These are phyloP conservation scores for Rhytidhysteron rufulum DNA, from an alignment of 2,329 filamentous ascomycete species.

Conservation along the genomic window DNA sequence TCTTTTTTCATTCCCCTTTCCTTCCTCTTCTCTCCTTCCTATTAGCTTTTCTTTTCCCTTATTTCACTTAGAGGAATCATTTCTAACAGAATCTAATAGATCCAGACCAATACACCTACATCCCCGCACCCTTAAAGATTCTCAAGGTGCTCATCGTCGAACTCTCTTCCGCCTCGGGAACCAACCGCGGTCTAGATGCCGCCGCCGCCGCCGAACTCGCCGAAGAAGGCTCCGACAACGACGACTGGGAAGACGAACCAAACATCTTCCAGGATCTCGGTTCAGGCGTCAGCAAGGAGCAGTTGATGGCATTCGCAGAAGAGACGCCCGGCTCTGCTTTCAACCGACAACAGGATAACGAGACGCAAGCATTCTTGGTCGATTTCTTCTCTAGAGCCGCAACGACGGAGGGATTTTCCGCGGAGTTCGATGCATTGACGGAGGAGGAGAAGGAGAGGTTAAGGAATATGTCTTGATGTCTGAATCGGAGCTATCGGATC, in stretches of 20 bases:
- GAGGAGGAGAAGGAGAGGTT: slow-evolving; percentile 53
- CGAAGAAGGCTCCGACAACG: slow-evolving; percentile 63
- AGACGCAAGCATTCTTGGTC: slow-evolving; percentile 79
- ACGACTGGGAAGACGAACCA: slow-evolving; percentile 78
- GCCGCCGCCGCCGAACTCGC: slow-evolving; percentile 59
- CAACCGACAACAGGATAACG: slow-evolving; percentile 72
- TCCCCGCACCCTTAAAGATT: slow-evolving; percentile 89
- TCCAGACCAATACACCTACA: slow-evolving; percentile 83
- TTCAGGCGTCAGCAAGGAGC: slow-evolving; percentile 48
- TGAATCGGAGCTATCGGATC: too few relatives aligned
- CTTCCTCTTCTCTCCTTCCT: slow-evolving; percentile 5
- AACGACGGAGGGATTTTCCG: slow-evolving; percentile 52
- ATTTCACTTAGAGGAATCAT: too few relatives aligned
- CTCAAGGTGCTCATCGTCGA: slow-evolving; percentile 94
- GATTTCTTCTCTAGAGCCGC: slow-evolving; percentile 69
- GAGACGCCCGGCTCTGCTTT: slow-evolving; percentile 41
- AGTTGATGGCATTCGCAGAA: slow-evolving; percentile 72
- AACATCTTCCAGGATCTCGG: slow-evolving; percentile 71
- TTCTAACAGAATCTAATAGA: too few relatives aligned
- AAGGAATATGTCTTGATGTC: slow-evolving; percentile 24
- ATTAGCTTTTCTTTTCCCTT: background rate
- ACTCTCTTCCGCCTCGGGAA: slow-evolving; percentile 73
- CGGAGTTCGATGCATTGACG: slow-evolving; percentile 53
- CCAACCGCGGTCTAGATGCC: slow-evolving; percentile 52
- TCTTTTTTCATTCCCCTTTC: background rate